Evolutionary conservation across 371 early-diverging fungal species (phyloP).

Genomic region (Thermomucor indicae-seudaticae): DNA sequence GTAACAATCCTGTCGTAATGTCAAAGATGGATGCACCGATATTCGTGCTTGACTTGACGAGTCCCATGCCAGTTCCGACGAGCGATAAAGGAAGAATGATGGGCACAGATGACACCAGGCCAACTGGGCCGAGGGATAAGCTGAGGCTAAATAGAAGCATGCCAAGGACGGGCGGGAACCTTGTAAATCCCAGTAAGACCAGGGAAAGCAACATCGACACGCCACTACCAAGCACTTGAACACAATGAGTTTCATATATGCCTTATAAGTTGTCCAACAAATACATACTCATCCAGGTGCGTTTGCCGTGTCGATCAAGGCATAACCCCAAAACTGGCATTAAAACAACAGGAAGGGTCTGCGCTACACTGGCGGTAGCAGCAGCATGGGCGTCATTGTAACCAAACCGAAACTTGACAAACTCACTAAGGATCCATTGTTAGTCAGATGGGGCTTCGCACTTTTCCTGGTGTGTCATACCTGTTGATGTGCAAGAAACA

Average conservation of each 20-base stretch:
- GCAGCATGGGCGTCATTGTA: constrained; percentile 53
- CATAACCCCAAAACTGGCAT: constrained; percentile 65
- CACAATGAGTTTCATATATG: not conserved
- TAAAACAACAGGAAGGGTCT: constrained; percentile 62
- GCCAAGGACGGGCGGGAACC: constrained; percentile 50
- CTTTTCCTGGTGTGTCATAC: constrained; percentile 12
- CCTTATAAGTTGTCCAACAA: not conserved
- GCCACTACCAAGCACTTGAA: constrained; percentile 46
- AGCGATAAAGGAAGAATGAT: constrained; percentile 52
- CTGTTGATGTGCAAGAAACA: constrained; percentile 70
- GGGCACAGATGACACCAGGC: constrained; percentile 62
- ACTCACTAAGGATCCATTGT: constrained; percentile 35
- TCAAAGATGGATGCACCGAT: constrained; percentile 64
- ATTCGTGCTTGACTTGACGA: constrained; percentile 66
- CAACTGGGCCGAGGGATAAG: constrained; percentile 64
- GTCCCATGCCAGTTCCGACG: constrained; percentile 67
- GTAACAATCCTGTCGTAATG: constrained; percentile 60
- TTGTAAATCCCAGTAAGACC: constrained; percentile 50
- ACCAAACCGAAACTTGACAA: constrained; percentile 59
- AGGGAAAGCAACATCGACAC: constrained; percentile 42
- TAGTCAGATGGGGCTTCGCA: not conserved
- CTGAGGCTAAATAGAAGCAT: constrained; percentile 62
- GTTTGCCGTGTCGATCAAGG: constrained; percentile 57
- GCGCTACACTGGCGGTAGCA: constrained; percentile 63
- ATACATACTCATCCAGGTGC: constrained; percentile 53